Percentiles rank a stretch among this genome's conserved stretches.
Evolutionary conservation across 148 eudicot species (phyloP).

Genomic region (Amaranthus palmeri): DNA sequence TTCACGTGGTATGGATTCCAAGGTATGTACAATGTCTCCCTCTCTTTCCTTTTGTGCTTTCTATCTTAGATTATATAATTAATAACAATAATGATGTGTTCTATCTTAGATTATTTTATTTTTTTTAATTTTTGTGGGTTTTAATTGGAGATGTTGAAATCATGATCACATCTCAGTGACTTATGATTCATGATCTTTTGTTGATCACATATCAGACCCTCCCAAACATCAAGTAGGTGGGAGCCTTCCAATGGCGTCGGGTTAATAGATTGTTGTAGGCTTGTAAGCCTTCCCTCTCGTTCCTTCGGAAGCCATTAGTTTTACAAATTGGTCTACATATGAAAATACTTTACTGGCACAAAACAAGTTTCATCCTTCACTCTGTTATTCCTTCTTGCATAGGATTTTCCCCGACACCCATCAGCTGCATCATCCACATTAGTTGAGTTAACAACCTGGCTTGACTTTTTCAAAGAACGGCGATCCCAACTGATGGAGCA

Average conservation of each 20-base stretch:
- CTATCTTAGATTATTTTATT: too few relatives aligned
- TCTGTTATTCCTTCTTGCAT: constrained; percentile 26
- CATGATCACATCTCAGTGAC: too few relatives aligned
- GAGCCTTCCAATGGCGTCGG: too few relatives aligned
- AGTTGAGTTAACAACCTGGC: constrained; percentile 88
- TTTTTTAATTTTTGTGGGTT: too few relatives aligned
- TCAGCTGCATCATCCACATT: constrained; percentile 76
- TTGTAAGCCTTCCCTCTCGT: too few relatives aligned
- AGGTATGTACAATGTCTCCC: constrained; percentile 41
- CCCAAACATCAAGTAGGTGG: too few relatives aligned
- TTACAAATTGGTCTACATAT: not conserved
- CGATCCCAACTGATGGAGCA: constrained; percentile 98
- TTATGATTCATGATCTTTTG: too few relatives aligned
- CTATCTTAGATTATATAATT: not conserved
- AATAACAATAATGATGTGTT: constrained; percentile 13
- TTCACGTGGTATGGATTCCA: constrained; percentile 88
- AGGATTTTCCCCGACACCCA: constrained; percentile 66
- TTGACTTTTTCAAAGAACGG: constrained; percentile 95
- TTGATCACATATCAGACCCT: too few relatives aligned
- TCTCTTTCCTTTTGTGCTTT: not conserved
- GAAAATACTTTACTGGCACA: not conserved
- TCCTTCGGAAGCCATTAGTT: not conserved
- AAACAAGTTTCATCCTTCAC: not conserved
- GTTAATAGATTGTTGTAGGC: too few relatives aligned
- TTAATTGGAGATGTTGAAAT: too few relatives aligned